Evolutionary conservation across 768 basidiomycete species (phyloP), one percentile per base, ranked within the genome.

Genomic region (Hericium coralloides): DNA sequence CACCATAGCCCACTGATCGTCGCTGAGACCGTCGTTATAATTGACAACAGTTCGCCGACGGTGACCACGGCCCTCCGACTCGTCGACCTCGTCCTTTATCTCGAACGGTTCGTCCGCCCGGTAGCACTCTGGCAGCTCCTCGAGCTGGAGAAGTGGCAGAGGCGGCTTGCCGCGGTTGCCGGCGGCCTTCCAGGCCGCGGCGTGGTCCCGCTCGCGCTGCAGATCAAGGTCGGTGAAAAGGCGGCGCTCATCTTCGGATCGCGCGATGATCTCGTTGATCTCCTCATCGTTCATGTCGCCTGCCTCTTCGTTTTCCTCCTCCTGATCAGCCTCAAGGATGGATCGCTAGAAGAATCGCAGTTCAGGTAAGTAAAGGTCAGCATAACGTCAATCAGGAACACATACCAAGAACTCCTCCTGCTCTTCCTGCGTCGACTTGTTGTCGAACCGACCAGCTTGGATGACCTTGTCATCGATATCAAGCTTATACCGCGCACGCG

Each of bases 381-480:
- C 36, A 31, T 31, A 31, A 6, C 31, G 10, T 2, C 31, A 31
- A 31, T 31, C 31, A 8, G 10, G 54, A 12, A 39, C n/a, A 72
- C 86, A 63, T 65, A 92, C 91, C 73, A 98, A 73, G 62, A 95
- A 88, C 67, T 93, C 92, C 69, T 99, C 95, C 64, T 97, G 94
- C 69, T 99, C 97, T 68, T 95, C 94, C 62, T 93, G 90, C 3
- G 94, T 95, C 20, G 95, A 95, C 73, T 95, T 95, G 74, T 98
- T 95, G 70, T 99, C 97, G 73, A 98, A 98, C 49, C 93, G 92
- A 78, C 95, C 95, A 54, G 94, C 94, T 75, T 98, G 95, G 66
- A 98, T 98, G 73, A 97, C 95, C 71, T 99, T 98, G 75, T 95
- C 94, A 69, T 99, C 97, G 66, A 99, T 95, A 66, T 95, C 95